phyloP scores from a whole-genome alignment of 1,284 basidiomycete genomes.

The Sporisorium iseilematis-ciliati region DNA sequence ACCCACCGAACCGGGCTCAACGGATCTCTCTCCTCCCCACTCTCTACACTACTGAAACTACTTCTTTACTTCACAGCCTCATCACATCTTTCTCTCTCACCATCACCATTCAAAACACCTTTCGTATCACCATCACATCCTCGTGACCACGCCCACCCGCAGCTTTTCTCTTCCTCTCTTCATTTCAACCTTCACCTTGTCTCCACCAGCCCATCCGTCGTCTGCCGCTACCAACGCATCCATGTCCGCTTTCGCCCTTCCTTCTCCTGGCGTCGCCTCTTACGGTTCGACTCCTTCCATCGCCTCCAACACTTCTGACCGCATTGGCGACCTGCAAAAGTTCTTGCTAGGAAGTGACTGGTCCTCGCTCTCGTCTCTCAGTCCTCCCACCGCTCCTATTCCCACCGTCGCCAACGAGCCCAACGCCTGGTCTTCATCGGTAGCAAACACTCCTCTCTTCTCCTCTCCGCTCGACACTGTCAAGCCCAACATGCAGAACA shows the following conservation, averaged over 20 bases:
- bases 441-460: constrained; percentile 16
- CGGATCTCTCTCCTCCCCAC: constrained; percentile 3
- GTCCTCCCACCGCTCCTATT: constrained; percentile 17
- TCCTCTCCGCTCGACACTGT: constrained; percentile 21
- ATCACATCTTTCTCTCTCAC: constrained; percentile 3
- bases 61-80: constrained; percentile 8
- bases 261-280: constrained; percentile 16
- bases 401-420: constrained; percentile 16
- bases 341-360: constrained; percentile 46
- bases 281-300: constrained; percentile 27
- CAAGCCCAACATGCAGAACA: constrained; percentile 15
- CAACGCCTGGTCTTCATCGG: constrained; percentile 5
- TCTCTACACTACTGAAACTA: not conserved
- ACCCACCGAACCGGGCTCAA: too few relatives aligned
- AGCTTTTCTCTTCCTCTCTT: constrained; percentile 6
- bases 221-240: constrained; percentile 19
- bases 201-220: constrained; percentile 16
- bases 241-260: constrained; percentile 29
- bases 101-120: constrained; percentile 15
- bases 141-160: constrained; percentile 14
- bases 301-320: constrained; percentile 20
- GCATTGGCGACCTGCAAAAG: constrained; percentile 43
- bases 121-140: constrained; percentile 3
- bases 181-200: constrained; percentile 15
- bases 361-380: constrained; percentile 43